Base-by-base conservation (phyloP, 176 grass and related monocot genomes). In the Triticum urartu region DNA sequence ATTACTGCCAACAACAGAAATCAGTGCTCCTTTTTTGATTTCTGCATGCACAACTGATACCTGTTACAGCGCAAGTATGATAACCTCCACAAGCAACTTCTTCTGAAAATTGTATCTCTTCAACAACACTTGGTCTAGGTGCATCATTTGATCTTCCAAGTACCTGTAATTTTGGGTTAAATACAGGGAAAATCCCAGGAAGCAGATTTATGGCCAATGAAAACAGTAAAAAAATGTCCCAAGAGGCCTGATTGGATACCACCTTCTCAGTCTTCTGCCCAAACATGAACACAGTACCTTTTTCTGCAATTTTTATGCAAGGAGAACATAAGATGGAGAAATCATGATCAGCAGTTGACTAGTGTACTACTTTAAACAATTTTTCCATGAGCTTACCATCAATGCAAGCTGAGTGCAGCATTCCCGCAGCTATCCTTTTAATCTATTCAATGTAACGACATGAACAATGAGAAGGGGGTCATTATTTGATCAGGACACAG, bases 61-160 rank as follows among this genome's bases (percentile, higher is more conserved):
- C 83, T 91, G 93, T 94, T 75, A 95, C 38, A 67, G 88, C 92
- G 77, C 92, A 98, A 64, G 93, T 98, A 87, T 95, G 93, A 78
- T 98, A 98, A 79, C 96, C 93, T 76, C 93, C 96, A 91, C 96
- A 98, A 83, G 96, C 85, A 92, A 98, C 93, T 87, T 83, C 91
- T 80, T 92, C 68, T 1, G 90, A 92, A 91, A 92, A 92, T 21
- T 90, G 90, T 81, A 98, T 39, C 40, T 95, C 93, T 69, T 87
- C 80, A 81, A 98, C 84, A 84, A 79, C 68, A 82, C 62, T 87
- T 92, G 91, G 96, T 88, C 65, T 89, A 36, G 72, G 88, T 65
- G 71, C 89, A 91, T 90, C 87, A 83, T 89, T 92, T 85, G 87
- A 79, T 92, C 83, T 84, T 88, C 93, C 89, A 88, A 98, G 92